Evolutionary conservation across 306 rosid genomes (phyloP).

Genomic region (Vicia villosa): DNA sequence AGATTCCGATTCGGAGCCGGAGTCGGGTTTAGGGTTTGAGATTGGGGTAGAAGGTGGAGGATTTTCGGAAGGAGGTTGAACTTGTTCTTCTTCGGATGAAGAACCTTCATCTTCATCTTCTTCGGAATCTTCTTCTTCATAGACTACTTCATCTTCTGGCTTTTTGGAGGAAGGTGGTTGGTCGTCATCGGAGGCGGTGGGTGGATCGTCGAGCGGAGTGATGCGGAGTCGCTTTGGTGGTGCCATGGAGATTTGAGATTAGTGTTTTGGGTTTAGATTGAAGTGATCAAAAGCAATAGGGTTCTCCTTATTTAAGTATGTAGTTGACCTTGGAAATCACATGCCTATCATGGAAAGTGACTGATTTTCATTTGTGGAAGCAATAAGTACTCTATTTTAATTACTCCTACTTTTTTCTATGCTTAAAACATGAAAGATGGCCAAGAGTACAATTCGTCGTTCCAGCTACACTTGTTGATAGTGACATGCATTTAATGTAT

Average conservation of each 20-base stretch:
- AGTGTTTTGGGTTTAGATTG: too few relatives aligned
- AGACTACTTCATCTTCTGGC: neutral
- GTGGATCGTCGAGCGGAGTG: slow-evolving; percentile 69
- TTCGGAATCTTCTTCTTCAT: slow-evolving; percentile 27
- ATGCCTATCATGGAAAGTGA: too few relatives aligned
- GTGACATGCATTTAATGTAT: too few relatives aligned
- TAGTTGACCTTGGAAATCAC: too few relatives aligned
- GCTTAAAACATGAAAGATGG: too few relatives aligned
- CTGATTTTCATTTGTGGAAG: too few relatives aligned
- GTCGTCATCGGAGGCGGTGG: slow-evolving; percentile 58
- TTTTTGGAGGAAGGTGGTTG: neutral
- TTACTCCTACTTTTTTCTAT: too few relatives aligned
- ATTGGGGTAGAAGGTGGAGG: slow-evolving; percentile 26
- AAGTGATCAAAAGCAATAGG: too few relatives aligned
- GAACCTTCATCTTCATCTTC: slow-evolving; percentile 39
- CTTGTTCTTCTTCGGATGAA: slow-evolving; percentile 34
- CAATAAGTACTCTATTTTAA: too few relatives aligned
- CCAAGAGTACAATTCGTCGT: too few relatives aligned
- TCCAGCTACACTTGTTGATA: too few relatives aligned
- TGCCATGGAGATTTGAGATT: slow-evolving; percentile 58
- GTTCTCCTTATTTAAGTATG: too few relatives aligned
- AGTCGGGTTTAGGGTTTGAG: slow-evolving; percentile 33
- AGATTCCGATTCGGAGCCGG: slow-evolving; percentile 53
- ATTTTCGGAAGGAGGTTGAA: slow-evolving; percentile 39
- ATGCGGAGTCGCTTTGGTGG: slow-evolving; percentile 54